Evolutionary conservation across 805 yeast genomes (phyloP).

Genomic region (Zygotorulaspora florentina): DNA sequence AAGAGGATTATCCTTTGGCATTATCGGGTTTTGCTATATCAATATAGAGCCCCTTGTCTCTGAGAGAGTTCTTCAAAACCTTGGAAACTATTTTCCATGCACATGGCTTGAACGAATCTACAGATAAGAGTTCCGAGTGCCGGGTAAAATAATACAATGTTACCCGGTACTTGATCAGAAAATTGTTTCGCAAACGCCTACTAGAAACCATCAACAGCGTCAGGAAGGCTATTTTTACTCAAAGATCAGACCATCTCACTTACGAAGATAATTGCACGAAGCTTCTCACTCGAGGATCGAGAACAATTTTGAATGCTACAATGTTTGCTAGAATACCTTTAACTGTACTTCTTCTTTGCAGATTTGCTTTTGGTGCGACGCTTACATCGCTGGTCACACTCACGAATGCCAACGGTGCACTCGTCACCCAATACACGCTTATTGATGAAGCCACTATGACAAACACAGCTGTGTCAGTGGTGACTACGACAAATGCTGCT

Average conservation of each 20-base stretch:
- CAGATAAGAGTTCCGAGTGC: neutral
- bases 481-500: conserved; percentile 30
- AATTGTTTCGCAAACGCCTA: neutral
- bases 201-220: neutral
- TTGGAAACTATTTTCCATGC: too few relatives aligned
- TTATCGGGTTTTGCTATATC: neutral
- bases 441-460: conserved; percentile 20
- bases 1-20: conserved; percentile 14
- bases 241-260: neutral
- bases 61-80: too few relatives aligned
- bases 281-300: neutral
- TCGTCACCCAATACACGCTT: conserved; percentile 30
- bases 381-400: conserved; percentile 30
- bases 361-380: conserved; percentile 18
- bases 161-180: neutral
- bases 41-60: neutral
- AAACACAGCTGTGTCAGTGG: conserved; percentile 16
- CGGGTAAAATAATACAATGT: neutral
- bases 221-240: neutral
- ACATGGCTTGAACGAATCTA: too few relatives aligned
- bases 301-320: neutral
- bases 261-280: neutral
- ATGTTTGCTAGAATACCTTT: neutral
- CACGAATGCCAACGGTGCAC: conserved; percentile 32
- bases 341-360: neutral